phyloP scores from a whole-genome alignment of 1,284 basidiomycete species.

The Gymnopus androsaceus region DNA sequence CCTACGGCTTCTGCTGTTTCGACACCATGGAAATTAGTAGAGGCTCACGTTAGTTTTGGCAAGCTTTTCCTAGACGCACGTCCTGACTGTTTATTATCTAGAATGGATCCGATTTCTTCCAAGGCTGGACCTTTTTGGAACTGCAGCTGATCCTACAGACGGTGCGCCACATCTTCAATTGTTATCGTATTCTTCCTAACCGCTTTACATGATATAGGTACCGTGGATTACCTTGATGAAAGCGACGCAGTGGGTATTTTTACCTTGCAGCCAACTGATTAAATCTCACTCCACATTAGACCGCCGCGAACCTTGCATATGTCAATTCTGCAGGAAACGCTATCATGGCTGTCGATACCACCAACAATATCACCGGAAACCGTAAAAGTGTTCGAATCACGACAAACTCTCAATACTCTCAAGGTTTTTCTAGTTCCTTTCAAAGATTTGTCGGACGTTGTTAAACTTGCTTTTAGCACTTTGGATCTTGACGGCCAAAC shows the following conservation, averaged over 20 bases:
- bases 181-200: slow-evolving; percentile 4
- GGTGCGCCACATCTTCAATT: slow-evolving; percentile 43
- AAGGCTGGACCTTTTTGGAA: slow-evolving; percentile 81
- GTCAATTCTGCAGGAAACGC: slow-evolving; percentile 73
- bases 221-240: slow-evolving; percentile 57
- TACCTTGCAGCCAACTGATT: neutral
- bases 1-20: slow-evolving; percentile 27
- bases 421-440: too few species aligned
- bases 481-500: slow-evolving; percentile 80
- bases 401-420: slow-evolving; percentile 61
- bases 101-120: slow-evolving; percentile 73
- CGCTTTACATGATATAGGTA: slow-evolving; percentile 29
- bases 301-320: slow-evolving; percentile 52
- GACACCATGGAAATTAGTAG: slow-evolving; percentile 34
- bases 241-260: slow-evolving; percentile 50
- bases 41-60: slow-evolving; percentile 31
- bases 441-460: too few species aligned
- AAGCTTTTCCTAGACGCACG: neutral
- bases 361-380: slow-evolving; percentile 60
- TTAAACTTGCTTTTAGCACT: too few species aligned
- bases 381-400: slow-evolving; percentile 80
- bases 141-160: slow-evolving; percentile 74
- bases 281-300: slow-evolving; percentile 22
- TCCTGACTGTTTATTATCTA: slow-evolving; percentile 26
- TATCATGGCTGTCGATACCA: slow-evolving; percentile 84